Evolutionary conservation across 1,284 basidiomycete genomes (phyloP), one percentile per base, ranked within the genome.

Genomic region (Chiua sp.): DNA sequence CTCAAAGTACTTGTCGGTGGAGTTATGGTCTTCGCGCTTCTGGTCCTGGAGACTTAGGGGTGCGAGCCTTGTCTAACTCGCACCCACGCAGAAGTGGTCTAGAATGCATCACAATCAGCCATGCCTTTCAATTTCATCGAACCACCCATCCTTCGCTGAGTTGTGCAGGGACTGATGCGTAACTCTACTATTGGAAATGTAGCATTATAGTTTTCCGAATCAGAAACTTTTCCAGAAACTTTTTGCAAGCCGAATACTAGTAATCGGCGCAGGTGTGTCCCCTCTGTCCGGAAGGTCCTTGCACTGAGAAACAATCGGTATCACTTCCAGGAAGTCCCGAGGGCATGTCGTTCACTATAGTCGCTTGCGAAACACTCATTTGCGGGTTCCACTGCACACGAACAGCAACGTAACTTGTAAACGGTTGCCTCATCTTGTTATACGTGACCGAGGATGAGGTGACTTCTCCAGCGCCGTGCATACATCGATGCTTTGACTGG

Each of bases 401-500:
- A 22, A 56, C 12, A 16, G 70, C 68, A 30, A 78, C 67, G 33
- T 74, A 68, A 50, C 68, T 68, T 7, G 79, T 65, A 54, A 76
- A 78, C 7, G 82, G 80, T 15, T 79, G 72, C 33, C 82, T 77
- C 23, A 82, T 46, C n/a, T 69, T 64, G 65, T 83, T 80, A 63
- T 81, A 84, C 8, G 79, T 69, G 15, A 62, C 65, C 7, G 71
- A 7, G 77, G 77, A 32, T 67, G 70, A 2, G 75, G 65, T 35
- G 80, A 63, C 4, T 76, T 79, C 39, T 69, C 59, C 16, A 66
- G 55, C 4, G 69, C 78, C 33, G 15, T n/a, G n/a, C 59, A 53
- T 66, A 83, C 84, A 74, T 87, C 85, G 42, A 87, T 79, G 8
- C 83, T 78, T 65, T 85, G 82, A 4, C 83, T 83, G 0, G 83